Evolutionary conservation across 495 filamentous ascomycete species (phyloP).

Genomic region (Podospora fimiseda): DNA sequence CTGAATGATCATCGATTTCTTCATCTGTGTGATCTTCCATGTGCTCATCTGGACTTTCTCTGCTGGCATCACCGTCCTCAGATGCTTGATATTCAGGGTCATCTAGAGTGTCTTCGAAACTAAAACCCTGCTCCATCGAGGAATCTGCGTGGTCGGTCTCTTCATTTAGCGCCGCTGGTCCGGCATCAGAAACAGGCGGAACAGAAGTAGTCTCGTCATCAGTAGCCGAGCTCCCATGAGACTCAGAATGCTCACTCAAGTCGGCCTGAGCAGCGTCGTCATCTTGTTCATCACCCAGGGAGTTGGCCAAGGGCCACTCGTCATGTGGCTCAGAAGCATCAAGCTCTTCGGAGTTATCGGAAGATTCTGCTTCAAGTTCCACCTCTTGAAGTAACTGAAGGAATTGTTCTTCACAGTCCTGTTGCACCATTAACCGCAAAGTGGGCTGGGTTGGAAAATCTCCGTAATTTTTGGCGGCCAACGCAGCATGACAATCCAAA

Average conservation of each 20-base stretch:
- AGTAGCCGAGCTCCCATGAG: conserved; percentile 3
- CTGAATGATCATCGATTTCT: background rate
- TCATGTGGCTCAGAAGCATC: conserved; percentile 12
- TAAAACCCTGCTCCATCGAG: background rate
- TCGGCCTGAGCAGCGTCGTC: background rate
- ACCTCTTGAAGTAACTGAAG: conserved; percentile 18
- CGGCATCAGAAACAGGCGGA: conserved; percentile 10
- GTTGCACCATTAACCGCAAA: conserved; percentile 18
- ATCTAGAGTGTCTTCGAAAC: conserved; percentile 1
- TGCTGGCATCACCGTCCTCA: background rate
- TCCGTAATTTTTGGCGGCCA: conserved; percentile 11
- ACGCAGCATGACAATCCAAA: conserved; percentile 13
- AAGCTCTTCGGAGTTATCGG: conserved; percentile 8
- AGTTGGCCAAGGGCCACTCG: background rate
- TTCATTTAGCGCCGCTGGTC: conserved; percentile 9
- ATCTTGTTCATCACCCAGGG: background rate
- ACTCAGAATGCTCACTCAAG: background rate
- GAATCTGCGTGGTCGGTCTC: conserved; percentile 13
- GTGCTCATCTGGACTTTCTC: background rate
- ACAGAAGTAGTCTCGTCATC: background rate
- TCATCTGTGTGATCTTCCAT: background rate
- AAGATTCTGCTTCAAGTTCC: conserved; percentile 3
- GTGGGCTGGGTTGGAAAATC: conserved; percentile 8
- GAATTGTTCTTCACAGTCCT: conserved; percentile 24
- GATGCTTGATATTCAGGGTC: conserved; percentile 17